phyloP scores from a whole-genome alignment of 768 basidiomycete species.

The Suillus subaureus region DNA sequence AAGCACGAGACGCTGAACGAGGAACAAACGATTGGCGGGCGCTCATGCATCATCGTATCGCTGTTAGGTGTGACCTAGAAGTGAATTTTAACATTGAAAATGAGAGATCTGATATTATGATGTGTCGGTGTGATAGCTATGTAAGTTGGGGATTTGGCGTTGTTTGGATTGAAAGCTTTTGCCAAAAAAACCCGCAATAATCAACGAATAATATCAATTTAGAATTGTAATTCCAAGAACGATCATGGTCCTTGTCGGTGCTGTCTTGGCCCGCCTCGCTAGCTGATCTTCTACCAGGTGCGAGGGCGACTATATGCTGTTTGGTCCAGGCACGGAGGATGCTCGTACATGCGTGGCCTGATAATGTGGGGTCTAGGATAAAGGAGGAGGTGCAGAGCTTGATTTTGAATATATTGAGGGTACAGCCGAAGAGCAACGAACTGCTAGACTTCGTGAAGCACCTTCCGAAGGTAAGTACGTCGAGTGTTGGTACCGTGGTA shows the following conservation, averaged over 20 bases:
- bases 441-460: not conserved
- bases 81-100: not conserved
- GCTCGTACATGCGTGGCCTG: not conserved
- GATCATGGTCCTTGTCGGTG: too few relatives aligned
- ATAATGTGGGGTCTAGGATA: not conserved
- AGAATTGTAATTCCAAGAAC: too few relatives aligned
- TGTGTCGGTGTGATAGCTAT: too few relatives aligned
- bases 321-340: not conserved
- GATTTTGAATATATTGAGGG: not conserved
- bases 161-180: conserved; percentile 9
- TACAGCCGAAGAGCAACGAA: not conserved
- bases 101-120: too few relatives aligned
- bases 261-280: too few relatives aligned
- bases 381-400: not conserved
- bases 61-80: not conserved
- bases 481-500: not conserved
- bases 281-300: not conserved
- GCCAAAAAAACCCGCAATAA: not conserved
- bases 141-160: too few relatives aligned
- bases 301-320: not conserved
- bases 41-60: not conserved
- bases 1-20: conserved; percentile 2
- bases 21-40: conserved; percentile 3
- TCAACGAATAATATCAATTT: too few relatives aligned
- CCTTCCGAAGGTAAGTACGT: not conserved